Base-by-base conservation (phyloP, 352 stramenopile species). In the Phytophthora citricola region DNA sequence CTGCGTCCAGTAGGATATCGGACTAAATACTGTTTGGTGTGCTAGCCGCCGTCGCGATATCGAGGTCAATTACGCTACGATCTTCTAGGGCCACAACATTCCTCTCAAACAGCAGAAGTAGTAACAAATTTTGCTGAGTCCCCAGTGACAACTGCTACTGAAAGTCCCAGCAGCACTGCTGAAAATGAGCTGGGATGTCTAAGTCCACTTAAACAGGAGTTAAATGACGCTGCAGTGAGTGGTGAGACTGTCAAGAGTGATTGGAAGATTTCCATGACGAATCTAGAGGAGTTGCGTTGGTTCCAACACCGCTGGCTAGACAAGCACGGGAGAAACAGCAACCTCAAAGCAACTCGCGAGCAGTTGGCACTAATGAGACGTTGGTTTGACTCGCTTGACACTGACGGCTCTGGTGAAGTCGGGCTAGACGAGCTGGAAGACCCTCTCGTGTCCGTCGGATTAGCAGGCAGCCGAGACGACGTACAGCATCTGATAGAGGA, bases 311-410 rank as follows among this genome's bases (percentile, higher is more conserved):
- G 79, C 0, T 94, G 86, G 86, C 74, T 94, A 11, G 76, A 81
- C 57, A 90, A 86, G 41, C 86, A 92, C 55, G 86, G 86, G 57
- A 89, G 89, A 32, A 75, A 75, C 53, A 93, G 79, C 52, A 75
- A 83, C 8, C 54, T 94, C n/a, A 91, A 93, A 51, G 71, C 84
- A 14, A 74, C 68, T 6, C 84, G 86, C 2, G 78, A 89, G 46
- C 89, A 93, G 46, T 75, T 91, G 56, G 73, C 73, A 29, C 70
- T 94, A 12, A 78, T 95, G 67, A 64, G 83, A 3, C 83, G 77
- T 29, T 97, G 90, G 90, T 97, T 97, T 48, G 83, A 92, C 47
- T 94, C 81, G n/a, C 75, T 97, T n/a, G 90, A 97, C 56, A 58
- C 80, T 1, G 90, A 96, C 34, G 84, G 85, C 15, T 92, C 83